Base-by-base conservation (phyloP, 192 early-diverging fungal genomes). In the Coemansia sp. region DNA sequence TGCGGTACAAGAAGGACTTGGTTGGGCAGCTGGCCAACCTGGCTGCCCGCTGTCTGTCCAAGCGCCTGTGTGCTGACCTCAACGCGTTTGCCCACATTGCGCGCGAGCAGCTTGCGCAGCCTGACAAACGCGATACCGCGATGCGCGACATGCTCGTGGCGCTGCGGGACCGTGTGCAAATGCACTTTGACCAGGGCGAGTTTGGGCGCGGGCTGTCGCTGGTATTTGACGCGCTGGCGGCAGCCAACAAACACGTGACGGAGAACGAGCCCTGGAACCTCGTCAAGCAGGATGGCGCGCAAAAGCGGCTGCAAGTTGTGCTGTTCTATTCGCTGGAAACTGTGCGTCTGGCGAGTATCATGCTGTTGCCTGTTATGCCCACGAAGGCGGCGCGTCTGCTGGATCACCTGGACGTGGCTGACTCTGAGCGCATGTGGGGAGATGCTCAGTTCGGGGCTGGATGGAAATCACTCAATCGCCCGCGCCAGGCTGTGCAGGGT, bases 281-380 rank as follows among this genome's bases (percentile, higher is more conserved):
- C 2, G 83, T 75, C 31, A 87, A 91, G 56, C 64, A 70, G 24
- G 21, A 54, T 0, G 51, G 61, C 6, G 28, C 62, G 19, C 56
- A 70, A 5, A 65, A 69, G 11, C 71, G 83, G 31, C 49, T 95
- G 16, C 80, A 87, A 18, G 77, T 68, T 16, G 81, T 88, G 0
- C 69, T 98, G 27, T 92, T 86, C 78, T 83, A 88, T 51, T 73
- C 89, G 5, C 71, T 89, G 33, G 94, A 95, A 68, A 80, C 91
- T 0, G 82, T 85, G 25, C 84, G 95, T 9, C 48, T 92, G 23
- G 80, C 88, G 3, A 87, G 78, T 12, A 75, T 96, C 27, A 63
- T 95, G 33, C 70, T 97, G 44, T 88, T 89, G 62, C 91, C 92
- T 6, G 83, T 95, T 18, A 92, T 97, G 87, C 96, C 96, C 7